Evolutionary conservation across 2,329 filamentous ascomycete species (phyloP).

Genomic region (Alternaria infectoria): DNA sequence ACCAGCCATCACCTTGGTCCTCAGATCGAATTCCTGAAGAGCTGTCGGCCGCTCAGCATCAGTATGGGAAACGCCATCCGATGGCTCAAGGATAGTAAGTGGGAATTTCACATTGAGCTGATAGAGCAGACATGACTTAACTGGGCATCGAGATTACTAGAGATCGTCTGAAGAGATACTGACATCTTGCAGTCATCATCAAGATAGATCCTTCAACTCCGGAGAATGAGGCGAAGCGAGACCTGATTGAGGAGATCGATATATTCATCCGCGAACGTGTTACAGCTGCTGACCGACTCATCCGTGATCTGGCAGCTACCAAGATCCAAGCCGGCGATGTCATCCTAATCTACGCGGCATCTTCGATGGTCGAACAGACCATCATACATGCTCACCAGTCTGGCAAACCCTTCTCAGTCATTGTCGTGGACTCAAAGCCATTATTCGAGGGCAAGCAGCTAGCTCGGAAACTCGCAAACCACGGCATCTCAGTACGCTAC

Average conservation of each 20-base stretch:
- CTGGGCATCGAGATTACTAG: not conserved
- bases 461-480: constrained; percentile 71
- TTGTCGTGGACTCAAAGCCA: constrained; percentile 79
- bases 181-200: constrained; percentile 68
- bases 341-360: constrained; percentile 85
- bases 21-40: constrained; percentile 93
- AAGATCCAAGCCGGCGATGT: constrained; percentile 82
- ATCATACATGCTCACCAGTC: constrained; percentile 72
- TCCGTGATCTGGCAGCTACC: constrained; percentile 75
- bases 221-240: constrained; percentile 80
- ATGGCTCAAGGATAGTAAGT: constrained; percentile 76
- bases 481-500: constrained; percentile 80
- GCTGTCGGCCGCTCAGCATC: constrained; percentile 93
- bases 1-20: constrained; percentile 89
- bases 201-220: constrained; percentile 86
- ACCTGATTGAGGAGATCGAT: constrained; percentile 82
- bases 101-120: not conserved
- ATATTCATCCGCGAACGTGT: constrained; percentile 90
- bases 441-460: constrained; percentile 74
- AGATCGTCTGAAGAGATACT: not conserved
- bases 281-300: constrained; percentile 83
- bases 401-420: constrained; percentile 80
- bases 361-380: constrained; percentile 83
- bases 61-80: constrained; percentile 97
- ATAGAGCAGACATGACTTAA: not conserved